Percentiles rank a stretch among this genome's conserved stretches.
phyloP scores from a whole-genome alignment of 768 basidiomycete species.

The Termitomyces sp. region DNA sequence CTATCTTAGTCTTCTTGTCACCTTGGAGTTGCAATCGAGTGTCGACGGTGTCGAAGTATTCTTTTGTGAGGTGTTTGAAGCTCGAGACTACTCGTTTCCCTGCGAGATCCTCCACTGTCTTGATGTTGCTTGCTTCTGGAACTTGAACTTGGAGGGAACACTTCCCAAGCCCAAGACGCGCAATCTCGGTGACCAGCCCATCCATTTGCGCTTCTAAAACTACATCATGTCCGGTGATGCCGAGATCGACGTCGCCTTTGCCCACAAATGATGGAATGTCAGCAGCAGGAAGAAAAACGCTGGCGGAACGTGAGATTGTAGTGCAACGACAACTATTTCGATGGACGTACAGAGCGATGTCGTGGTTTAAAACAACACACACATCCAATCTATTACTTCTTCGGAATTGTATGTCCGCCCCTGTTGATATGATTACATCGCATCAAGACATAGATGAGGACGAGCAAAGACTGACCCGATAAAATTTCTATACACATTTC shows the following conservation, averaged over 20 bases:
- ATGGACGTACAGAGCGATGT: slow-evolving; percentile 81
- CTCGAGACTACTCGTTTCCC: slow-evolving; percentile 94
- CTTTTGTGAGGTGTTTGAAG: slow-evolving; percentile 83
- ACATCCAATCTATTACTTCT: slow-evolving; percentile 87
- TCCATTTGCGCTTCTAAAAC: slow-evolving; percentile 89
- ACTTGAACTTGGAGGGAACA: slow-evolving; percentile 90
- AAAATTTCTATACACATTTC: slow-evolving; percentile 88
- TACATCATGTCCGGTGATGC: slow-evolving; percentile 98
- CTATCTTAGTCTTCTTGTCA: slow-evolving; percentile 71
- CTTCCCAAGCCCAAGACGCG: slow-evolving; percentile 90
- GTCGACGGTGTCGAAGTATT: slow-evolving; percentile 74
- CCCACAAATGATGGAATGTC: slow-evolving; percentile 99
- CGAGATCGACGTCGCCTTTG: slow-evolving; percentile 93
- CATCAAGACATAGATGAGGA: background rate
- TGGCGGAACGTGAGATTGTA: slow-evolving; percentile 26
- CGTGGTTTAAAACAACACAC: slow-evolving; percentile 89
- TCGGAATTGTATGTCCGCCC: slow-evolving; percentile 94
- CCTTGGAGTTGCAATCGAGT: slow-evolving; percentile 45
- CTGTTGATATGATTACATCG: slow-evolving; percentile 33
- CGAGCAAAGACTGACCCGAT: slow-evolving; percentile 50
- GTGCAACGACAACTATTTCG: background rate
- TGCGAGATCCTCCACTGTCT: slow-evolving; percentile 73
- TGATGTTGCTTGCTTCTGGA: slow-evolving; percentile 69
- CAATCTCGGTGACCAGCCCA: slow-evolving; percentile 68
- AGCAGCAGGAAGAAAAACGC: slow-evolving; percentile 93